phyloP scores from a whole-genome alignment of 169 alveolate genomes.

The Eimeria falciformis region DNA sequence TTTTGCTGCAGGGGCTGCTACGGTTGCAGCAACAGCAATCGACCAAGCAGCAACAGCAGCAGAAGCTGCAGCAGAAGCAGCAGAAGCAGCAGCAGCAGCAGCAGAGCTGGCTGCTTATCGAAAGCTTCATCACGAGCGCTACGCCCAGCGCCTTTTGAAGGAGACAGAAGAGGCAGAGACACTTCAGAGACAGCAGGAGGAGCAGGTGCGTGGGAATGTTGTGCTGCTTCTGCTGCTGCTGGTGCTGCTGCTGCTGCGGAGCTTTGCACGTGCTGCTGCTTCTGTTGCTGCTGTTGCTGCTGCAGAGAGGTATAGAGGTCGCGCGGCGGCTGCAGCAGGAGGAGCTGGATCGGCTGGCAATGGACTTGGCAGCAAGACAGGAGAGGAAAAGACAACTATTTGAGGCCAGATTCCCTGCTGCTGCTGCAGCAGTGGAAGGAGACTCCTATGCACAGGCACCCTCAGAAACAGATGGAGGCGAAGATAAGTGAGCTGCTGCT shows the following conservation, averaged over 20 bases:
- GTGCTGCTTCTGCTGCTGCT: conserved; percentile 29
- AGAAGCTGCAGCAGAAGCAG: conserved; percentile 23
- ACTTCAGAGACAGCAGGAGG: conserved; percentile 17
- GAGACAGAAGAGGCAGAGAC: background rate
- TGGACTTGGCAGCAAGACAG: background rate
- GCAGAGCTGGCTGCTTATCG: conserved; percentile 1
- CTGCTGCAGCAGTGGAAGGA: conserved; percentile 13
- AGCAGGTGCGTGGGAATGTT: conserved; percentile 6
- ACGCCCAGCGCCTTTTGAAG: conserved; percentile 1
- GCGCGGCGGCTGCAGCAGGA: conserved; percentile 30
- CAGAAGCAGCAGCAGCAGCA: conserved; percentile 18
- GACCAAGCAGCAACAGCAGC: background rate
- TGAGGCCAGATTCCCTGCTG: background rate
- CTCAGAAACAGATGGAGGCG: background rate
- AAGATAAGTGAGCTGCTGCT: conserved; percentile 2
- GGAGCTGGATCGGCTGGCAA: conserved; percentile 40
- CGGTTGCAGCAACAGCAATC: conserved; percentile 13
- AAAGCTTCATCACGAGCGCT: conserved; percentile 27
- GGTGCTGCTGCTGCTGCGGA: background rate
- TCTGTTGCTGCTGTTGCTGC: conserved; percentile 20
- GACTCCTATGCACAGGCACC: background rate
- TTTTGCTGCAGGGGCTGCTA: background rate
- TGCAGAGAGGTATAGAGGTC: background rate
- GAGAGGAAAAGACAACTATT: conserved; percentile 27
- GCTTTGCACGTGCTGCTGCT: conserved; percentile 39